Conservation (phyloP, 805 yeast species). For the Ogataea dorogensis region DNA sequence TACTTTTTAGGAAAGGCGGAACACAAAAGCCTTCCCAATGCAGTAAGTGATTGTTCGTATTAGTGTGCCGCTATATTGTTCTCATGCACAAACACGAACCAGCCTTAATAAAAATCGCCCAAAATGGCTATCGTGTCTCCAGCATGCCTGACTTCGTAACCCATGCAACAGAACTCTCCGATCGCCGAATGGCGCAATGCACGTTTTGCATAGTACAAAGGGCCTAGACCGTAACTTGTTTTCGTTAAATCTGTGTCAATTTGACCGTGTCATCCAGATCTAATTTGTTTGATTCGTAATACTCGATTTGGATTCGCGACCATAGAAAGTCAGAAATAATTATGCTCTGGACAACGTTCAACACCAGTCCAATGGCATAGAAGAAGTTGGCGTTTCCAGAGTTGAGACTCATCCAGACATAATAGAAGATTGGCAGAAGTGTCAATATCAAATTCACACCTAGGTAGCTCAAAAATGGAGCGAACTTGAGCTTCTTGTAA, state of each 20-base stretch:
- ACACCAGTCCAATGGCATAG: conserved; percentile 86
- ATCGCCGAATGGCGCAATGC: too few relatives aligned
- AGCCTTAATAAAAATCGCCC: background rate
- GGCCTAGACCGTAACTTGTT: conserved; percentile 1
- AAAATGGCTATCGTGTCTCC: background rate
- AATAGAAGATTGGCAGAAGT: conserved; percentile 85
- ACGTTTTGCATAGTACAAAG: background rate
- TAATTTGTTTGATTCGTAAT: conserved; percentile 42
- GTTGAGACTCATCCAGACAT: conserved; percentile 90
- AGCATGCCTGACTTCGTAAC: too few relatives aligned
- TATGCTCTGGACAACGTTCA: conserved; percentile 66
- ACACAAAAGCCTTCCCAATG: background rate
- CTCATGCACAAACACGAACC: background rate
- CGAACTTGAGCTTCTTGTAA: conserved; percentile 29
- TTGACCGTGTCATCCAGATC: conserved; percentile 39
- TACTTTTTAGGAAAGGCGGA: conserved; percentile 1
- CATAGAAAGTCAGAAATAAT: conserved; percentile 76
- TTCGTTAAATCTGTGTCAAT: conserved; percentile 46
- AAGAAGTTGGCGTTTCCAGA: conserved; percentile 96
- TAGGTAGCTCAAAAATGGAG: conserved; percentile 29
- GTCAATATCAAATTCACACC: conserved; percentile 39
- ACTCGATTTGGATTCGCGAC: conserved; percentile 72
- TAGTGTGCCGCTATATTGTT: background rate
- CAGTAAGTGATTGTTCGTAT: background rate
- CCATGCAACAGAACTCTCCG: conserved; percentile 1